Conservation (phyloP, 257 asterid species). For the Handroanthus guayacan region DNA sequence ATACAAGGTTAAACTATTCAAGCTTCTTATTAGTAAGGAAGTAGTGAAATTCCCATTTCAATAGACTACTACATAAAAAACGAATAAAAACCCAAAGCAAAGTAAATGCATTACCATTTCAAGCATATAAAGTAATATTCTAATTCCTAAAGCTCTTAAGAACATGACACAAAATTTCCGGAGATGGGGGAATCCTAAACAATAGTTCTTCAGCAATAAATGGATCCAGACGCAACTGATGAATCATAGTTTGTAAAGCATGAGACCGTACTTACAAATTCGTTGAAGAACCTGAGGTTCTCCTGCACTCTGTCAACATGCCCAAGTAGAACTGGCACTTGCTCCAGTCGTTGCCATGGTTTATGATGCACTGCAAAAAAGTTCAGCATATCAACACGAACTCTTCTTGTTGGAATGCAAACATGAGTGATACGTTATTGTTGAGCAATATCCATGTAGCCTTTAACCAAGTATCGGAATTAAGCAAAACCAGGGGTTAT, state of each 20-base stretch:
- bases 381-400: slow-evolving; percentile 35
- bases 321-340: slow-evolving; percentile 83
- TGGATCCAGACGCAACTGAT: neutral
- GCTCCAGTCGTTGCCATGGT: slow-evolving; percentile 65
- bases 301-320: slow-evolving; percentile 69
- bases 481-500: neutral
- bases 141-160: neutral
- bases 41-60: too few relatives aligned
- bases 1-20: too few relatives aligned
- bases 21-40: too few relatives aligned
- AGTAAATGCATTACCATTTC: neutral
- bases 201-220: neutral
- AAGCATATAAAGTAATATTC: neutral
- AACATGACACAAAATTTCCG: slow-evolving; percentile 6
- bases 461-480: neutral
- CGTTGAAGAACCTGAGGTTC: slow-evolving; percentile 61
- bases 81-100: neutral
- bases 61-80: neutral
- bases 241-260: slow-evolving; percentile 4
- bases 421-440: neutral
- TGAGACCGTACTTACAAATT: slow-evolving; percentile 33
- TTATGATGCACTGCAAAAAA: slow-evolving; percentile 62
- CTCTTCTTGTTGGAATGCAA: too few relatives aligned
- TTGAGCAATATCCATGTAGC: neutral
- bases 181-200: neutral